These are phyloP conservation scores for Phoenix roebelenii DNA, from an alignment of 176 grass and related monocot genomes.

Conservation along the genomic window DNA sequence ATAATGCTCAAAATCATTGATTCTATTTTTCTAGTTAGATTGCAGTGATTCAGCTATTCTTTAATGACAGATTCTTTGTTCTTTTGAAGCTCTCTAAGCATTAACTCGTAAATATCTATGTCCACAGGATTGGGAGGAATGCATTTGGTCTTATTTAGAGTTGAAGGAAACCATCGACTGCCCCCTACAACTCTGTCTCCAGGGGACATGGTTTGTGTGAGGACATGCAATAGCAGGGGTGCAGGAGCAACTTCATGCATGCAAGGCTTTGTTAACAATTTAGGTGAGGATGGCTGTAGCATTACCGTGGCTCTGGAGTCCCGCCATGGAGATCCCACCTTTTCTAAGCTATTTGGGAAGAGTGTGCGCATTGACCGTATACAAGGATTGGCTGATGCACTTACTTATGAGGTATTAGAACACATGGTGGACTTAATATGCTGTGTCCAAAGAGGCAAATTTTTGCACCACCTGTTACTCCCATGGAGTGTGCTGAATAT, in stretches of 20 bases:
- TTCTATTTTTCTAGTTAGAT: too few relatives aligned
- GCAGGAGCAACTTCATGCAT: slow-evolving; percentile 75
- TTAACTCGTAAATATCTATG: neutral
- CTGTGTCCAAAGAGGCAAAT: too few relatives aligned
- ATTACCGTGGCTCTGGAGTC: slow-evolving; percentile 89
- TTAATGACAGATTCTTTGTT: too few relatives aligned
- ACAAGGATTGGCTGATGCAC: slow-evolving; percentile 83
- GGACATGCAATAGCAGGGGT: slow-evolving; percentile 71
- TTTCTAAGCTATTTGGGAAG: slow-evolving; percentile 88
- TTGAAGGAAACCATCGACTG: slow-evolving; percentile 80
- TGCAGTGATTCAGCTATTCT: too few relatives aligned
- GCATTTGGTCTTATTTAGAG: slow-evolving; percentile 83
- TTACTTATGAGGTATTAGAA: slow-evolving; percentile 76
- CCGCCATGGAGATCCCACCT: slow-evolving; percentile 81
- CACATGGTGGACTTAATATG: too few relatives aligned
- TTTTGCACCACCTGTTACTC: too few relatives aligned
- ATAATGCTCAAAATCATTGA: too few relatives aligned
- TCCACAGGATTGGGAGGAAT: slow-evolving; percentile 69
- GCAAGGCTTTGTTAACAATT: slow-evolving; percentile 89
- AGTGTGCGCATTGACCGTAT: slow-evolving; percentile 85
- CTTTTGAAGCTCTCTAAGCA: too few relatives aligned
- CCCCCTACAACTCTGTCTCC: slow-evolving; percentile 83
- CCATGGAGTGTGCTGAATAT: neutral
- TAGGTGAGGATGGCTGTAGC: slow-evolving; percentile 81
- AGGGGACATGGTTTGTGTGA: slow-evolving; percentile 88